Evolutionary conservation across 352 stramenopile species (phyloP), one percentile per base, ranked within the genome.

Genomic region (Globisporangium megalacanthum): DNA sequence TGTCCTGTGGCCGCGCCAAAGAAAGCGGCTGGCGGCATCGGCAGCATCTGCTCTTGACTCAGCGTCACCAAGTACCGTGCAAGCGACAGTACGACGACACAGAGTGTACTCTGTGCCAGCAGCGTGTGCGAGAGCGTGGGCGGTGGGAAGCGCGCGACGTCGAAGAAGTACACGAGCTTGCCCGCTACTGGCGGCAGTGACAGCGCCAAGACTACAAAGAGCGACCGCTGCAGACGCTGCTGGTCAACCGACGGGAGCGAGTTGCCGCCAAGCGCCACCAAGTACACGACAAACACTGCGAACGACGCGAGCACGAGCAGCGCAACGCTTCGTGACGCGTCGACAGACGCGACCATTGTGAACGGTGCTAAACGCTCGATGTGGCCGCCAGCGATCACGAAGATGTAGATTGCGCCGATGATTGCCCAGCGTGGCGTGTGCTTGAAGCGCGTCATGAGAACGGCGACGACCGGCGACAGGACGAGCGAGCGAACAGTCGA

Each of bases 21-120:
- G 62, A 89, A 89, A n/a, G 83, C 83, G 0, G 71, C 83, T 19
- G 83, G 83, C 4, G 83, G 83, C 33, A 88, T 61, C 9, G 83
- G 83, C 35, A 79, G 55, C 83, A 91, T 93, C 19, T 70, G 61
- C 14, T 75, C 69, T 35, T 88, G 67, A 25, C 71, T 78, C 25
- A 84, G 46, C 29, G 65, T 70, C 50, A 77, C 65, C 36, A 76
- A 53, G 53, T 86, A 87, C 14, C 65, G 66, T 17, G 72, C 68
- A 11, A 84, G 29, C 13, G 58, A 69, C 35, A 89, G 63, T 36
- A 82, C 52, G 6, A 59, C 5, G 15, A 86, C 49, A 45, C 72
- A 76, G 2, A 63, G 62, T n/a, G 56, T 48, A n/a, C 66, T 68
- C 63, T 89, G 62, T 14, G 75, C 44, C 31, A 88, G 46, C 6